These are phyloP conservation scores for Aphanoascus verrucosus DNA, from an alignment of 2,329 filamentous ascomycete species.

Conservation along the genomic window DNA sequence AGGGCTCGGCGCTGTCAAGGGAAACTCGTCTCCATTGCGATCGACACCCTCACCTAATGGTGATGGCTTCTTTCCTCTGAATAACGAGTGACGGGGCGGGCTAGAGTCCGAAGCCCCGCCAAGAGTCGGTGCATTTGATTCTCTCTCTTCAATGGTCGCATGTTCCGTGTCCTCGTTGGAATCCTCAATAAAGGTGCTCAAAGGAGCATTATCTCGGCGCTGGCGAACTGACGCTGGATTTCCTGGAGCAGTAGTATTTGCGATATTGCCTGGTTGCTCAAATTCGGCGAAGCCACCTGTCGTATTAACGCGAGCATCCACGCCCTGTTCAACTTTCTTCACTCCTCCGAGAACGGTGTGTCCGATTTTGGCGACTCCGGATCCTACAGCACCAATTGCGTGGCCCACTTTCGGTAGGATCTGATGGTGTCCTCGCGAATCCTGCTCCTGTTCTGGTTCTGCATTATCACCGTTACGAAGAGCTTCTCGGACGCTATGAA, in stretches of 20 bases:
- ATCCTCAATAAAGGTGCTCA: not conserved
- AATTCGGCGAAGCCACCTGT: conserved; percentile 26
- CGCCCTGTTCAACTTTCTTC: conserved; percentile 30
- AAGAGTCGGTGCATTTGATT: not conserved
- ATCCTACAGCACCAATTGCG: conserved; percentile 42
- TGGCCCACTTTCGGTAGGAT: conserved; percentile 41
- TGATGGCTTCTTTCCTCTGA: conserved; percentile 1
- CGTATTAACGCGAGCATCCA: conserved; percentile 28
- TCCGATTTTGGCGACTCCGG: conserved; percentile 38
- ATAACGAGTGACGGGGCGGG: not conserved
- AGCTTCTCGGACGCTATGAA: conserved; percentile 34
- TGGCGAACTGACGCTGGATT: conserved; percentile 1
- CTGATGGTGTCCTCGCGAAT: conserved; percentile 6
- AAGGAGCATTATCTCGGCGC: not conserved
- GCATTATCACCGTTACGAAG: conserved; percentile 7
- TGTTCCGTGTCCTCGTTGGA: not conserved
- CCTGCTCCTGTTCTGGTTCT: conserved; percentile 14
- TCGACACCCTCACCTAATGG: conserved; percentile 18
- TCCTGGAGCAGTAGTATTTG: not conserved
- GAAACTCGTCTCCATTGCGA: conserved; percentile 25
- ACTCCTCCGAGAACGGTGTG: conserved; percentile 37
- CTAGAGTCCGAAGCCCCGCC: conserved; percentile 7
- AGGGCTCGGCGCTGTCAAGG: conserved; percentile 25
- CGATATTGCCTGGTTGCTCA: not conserved
- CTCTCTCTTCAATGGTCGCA: not conserved